phyloP scores from a whole-genome alignment of 2,329 filamentous ascomycete species.

The Talaromyces funiculosus region DNA sequence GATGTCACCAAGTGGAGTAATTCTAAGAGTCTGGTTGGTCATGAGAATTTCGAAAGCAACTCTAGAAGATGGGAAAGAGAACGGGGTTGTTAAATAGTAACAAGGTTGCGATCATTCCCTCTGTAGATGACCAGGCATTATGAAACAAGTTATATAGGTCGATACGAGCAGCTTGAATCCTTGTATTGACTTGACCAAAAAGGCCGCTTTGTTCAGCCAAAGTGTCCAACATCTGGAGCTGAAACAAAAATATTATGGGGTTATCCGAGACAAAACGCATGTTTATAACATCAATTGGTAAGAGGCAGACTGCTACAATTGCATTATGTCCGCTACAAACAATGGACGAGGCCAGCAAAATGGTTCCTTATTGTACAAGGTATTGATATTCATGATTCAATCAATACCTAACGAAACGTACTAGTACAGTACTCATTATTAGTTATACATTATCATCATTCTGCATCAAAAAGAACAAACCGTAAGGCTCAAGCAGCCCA shows the following conservation, averaged over 20 bases:
- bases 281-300: not conserved
- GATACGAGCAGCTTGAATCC: not conserved
- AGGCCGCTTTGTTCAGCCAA: not conserved
- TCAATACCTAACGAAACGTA: not conserved
- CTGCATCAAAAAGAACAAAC: not conserved
- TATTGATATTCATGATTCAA: not conserved
- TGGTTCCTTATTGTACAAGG: not conserved
- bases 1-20: not conserved
- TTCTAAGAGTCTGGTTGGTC: not conserved
- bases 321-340: not conserved
- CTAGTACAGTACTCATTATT: not conserved
- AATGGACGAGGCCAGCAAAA: not conserved
- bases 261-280: not conserved
- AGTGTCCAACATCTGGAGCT: not conserved
- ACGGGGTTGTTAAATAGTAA: not conserved
- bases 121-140: not conserved
- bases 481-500: conserved; percentile 24
- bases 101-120: not conserved
- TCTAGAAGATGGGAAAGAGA: not conserved
- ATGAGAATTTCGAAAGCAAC: not conserved
- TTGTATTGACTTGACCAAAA: not conserved
- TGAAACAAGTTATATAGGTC: not conserved
- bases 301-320: not conserved
- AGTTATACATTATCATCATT: not conserved
- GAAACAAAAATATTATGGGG: not conserved